Percentiles rank a stretch among this genome's conserved stretches.
phyloP scores from a whole-genome alignment of 2,329 filamentous ascomycete genomes.

The Penicillium oxalicum region DNA sequence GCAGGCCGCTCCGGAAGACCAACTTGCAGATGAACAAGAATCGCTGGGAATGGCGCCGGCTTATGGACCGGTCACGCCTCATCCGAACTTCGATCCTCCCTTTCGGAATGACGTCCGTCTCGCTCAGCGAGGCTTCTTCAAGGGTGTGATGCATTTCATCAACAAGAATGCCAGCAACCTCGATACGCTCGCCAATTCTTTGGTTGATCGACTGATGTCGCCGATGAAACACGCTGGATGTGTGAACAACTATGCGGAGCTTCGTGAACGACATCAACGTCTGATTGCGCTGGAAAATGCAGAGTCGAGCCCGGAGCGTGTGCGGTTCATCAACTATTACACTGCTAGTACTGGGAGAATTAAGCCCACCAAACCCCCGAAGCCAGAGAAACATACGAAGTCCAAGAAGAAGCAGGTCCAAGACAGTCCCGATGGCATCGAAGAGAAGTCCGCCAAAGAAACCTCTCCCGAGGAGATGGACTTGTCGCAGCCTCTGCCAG shows the following conservation, averaged over 20 bases:
- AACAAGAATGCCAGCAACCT: slow-evolving; percentile 69
- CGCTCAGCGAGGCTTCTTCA: slow-evolving; percentile 59
- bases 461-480: neutral
- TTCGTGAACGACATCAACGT: slow-evolving; percentile 63
- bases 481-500: neutral
- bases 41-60: slow-evolving; percentile 15
- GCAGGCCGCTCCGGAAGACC: slow-evolving; percentile 14
- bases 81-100: slow-evolving; percentile 66
- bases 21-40: slow-evolving; percentile 14
- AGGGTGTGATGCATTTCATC: slow-evolving; percentile 65
- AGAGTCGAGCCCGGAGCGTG: slow-evolving; percentile 41
- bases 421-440: slow-evolving; percentile 23
- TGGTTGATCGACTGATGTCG: slow-evolving; percentile 67
- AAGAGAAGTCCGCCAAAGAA: slow-evolving; percentile 12
- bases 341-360: slow-evolving; percentile 66
- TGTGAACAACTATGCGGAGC: slow-evolving; percentile 66
- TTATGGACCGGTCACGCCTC: slow-evolving; percentile 19
- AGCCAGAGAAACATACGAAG: slow-evolving; percentile 26
- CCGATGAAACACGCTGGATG: slow-evolving; percentile 79
- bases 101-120: slow-evolving; percentile 70
- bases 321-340: slow-evolving; percentile 86
- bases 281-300: slow-evolving; percentile 67
- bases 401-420: slow-evolving; percentile 7
- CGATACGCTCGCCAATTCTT: slow-evolving; percentile 53
- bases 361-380: neutral